Base-by-base conservation (phyloP, 371 early-diverging fungal species). In the Rhizopus delemar region DNA sequence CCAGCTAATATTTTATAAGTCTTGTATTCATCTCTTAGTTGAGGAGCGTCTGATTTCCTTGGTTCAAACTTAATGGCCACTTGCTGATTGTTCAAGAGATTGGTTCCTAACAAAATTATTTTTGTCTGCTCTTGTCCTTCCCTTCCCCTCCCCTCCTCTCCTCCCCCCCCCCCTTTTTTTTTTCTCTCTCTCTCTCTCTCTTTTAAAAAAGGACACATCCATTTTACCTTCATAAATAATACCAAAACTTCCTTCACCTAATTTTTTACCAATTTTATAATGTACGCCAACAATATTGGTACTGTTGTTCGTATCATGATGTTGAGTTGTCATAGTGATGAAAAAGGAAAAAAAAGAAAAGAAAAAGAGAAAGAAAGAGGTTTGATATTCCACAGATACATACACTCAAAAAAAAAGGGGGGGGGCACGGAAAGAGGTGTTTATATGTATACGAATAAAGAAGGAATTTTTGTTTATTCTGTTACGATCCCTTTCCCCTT, bases 31-130 rank as follows among this genome's bases (percentile, higher is more conserved):
- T 96, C 96, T 46, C 94, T 80, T 28, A 96, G 84, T 71, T 96
- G 96, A 22, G 96, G 96, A 32, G 96, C 94, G 60, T 94, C 96
- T 51, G 87, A 87, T 76, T 96, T 96, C 66, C 94, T 80, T 46
- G 92, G 90, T 77, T 96, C 95, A 72, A 96, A 96, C 80, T 96
- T 96, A 81, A 96, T 93, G 46, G 94, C 96, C 7, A 94, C 89
- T 43, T 84, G 88, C 67, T 84, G 83, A 68, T 92, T 92, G 72
- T 90, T 90, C 38, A 92, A 60, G 58, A 94, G 77, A 66, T 88
- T 89, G 63, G 73, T 74, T 22, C 87, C 86, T 88, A 68, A 15
- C 0, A 34, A 22, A 22, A 22, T 22, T 22, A 22, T 22, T 22
- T 2, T 22, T 2, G 22, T 22, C 22, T 22, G 22, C 22, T 22